Conservation (phyloP, 495 filamentous ascomycete species). For the Lasiosphaeria miniovina region DNA sequence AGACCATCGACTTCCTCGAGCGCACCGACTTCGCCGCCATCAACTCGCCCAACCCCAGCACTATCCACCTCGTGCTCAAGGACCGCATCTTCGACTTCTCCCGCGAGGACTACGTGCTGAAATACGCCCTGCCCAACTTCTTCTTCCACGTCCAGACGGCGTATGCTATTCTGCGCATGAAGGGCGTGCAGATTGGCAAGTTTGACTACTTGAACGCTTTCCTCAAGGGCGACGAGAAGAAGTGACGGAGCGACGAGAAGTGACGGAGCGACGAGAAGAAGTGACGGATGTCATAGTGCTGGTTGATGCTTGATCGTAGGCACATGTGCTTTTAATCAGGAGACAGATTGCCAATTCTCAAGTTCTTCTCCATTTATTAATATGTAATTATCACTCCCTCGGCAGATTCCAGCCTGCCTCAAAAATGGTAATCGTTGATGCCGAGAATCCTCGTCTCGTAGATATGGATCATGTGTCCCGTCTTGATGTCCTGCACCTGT, state of each 20-base stretch:
- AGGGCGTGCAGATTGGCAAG: constrained; percentile 56
- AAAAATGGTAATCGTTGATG: not conserved
- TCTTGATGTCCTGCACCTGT: constrained; percentile 1
- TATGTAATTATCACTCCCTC: too few relatives aligned
- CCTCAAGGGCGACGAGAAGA: constrained; percentile 8
- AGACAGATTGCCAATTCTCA: too few relatives aligned
- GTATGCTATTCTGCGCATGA: constrained; percentile 52
- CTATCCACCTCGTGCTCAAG: constrained; percentile 19
- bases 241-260: too few relatives aligned
- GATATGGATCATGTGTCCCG: not conserved
- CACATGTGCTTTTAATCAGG: too few relatives aligned
- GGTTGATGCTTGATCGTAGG: too few relatives aligned
- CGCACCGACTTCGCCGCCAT: constrained; percentile 35
- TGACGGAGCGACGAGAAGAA: too few relatives aligned
- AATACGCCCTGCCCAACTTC: constrained; percentile 31
- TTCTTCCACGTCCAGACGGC: constrained; percentile 53
- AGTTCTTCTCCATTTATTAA: too few relatives aligned
- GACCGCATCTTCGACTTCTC: constrained; percentile 14
- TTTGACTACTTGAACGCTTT: constrained; percentile 43
- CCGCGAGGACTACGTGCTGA: constrained; percentile 32
- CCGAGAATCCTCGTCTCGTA: not conserved
- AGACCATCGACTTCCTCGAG: constrained; percentile 30
- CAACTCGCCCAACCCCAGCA: constrained; percentile 15
- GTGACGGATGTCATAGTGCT: too few relatives aligned
- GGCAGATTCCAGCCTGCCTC: not conserved